Evolutionary conservation across 2,329 filamentous ascomycete species (phyloP).

Genomic region (Ophiostoma pallidulum): DNA sequence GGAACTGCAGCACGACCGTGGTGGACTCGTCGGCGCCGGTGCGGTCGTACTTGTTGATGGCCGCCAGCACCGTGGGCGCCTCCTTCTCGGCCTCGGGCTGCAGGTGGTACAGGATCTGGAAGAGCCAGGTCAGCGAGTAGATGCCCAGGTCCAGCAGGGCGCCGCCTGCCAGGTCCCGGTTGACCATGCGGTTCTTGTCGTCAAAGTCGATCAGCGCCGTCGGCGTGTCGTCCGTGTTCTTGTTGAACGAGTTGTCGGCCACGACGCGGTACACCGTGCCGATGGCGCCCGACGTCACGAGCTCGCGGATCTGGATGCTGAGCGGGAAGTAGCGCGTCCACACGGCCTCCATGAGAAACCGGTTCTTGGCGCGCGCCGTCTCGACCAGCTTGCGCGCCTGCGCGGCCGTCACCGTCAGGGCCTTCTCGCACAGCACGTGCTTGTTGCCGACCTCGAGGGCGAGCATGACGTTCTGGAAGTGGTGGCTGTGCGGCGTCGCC

Average conservation of each 20-base stretch:
- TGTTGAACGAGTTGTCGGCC: conserved; percentile 53
- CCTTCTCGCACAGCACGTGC: conserved; percentile 84
- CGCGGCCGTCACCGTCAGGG: conserved; percentile 73
- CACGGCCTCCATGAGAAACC: conserved; percentile 78
- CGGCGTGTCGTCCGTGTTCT: conserved; percentile 40
- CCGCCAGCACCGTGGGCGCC: conserved; percentile 56
- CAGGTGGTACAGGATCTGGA: conserved; percentile 78
- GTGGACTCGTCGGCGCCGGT: conserved; percentile 72
- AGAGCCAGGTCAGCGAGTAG: conserved; percentile 84
- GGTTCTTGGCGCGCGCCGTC: conserved; percentile 60
- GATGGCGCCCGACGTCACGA: conserved; percentile 46
- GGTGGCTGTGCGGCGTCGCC: conserved; percentile 83
- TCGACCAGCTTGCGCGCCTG: conserved; percentile 65
- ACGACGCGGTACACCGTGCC: conserved; percentile 53
- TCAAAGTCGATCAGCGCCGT: conserved; percentile 39
- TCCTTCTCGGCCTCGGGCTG: conserved; percentile 51
- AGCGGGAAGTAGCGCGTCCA: conserved; percentile 87
- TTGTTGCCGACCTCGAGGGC: conserved; percentile 67
- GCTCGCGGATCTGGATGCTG: conserved; percentile 62
- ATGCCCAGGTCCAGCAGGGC: conserved; percentile 77
- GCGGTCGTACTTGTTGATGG: conserved; percentile 57
- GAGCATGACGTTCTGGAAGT: conserved; percentile 87
- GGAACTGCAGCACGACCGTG: conserved; percentile 70
- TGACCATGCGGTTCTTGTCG: conserved; percentile 67
- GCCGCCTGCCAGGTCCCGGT: conserved; percentile 72